Evolutionary conservation across 208 protist genomes (phyloP).

Genomic region (Trypanosoma avium): DNA sequence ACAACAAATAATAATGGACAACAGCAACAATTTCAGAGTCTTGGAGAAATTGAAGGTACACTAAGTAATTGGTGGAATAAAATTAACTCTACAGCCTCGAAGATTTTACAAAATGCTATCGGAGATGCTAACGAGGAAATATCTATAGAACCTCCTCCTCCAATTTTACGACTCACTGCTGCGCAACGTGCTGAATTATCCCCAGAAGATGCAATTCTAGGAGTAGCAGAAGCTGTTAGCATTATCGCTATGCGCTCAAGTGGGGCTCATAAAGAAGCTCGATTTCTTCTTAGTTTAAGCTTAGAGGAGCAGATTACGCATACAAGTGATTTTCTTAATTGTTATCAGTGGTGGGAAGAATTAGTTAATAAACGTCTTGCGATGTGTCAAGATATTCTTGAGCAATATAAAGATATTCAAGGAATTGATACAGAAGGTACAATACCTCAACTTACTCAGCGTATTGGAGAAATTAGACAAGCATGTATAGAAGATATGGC

Average conservation of each 20-base stretch:
- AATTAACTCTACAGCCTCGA: conserved; percentile 35
- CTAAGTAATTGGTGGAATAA: conserved; percentile 29
- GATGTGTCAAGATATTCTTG: conserved; percentile 37
- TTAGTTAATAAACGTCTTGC: conserved; percentile 44
- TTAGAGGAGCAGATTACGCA: conserved; percentile 70
- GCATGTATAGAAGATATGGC: conserved; percentile 41
- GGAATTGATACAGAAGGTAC: conserved; percentile 8
- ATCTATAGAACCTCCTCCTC: conserved; percentile 26
- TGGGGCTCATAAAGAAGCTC: conserved; percentile 39
- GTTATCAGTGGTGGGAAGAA: conserved; percentile 62
- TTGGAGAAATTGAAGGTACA: conserved; percentile 21
- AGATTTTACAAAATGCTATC: conserved; percentile 32
- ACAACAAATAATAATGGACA: too few species aligned
- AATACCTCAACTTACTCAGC: conserved; percentile 7
- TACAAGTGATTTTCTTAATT: conserved; percentile 50
- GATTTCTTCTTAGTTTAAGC: conserved; percentile 55
- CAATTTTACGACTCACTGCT: conserved; percentile 33
- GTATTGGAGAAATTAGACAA: conserved; percentile 32
- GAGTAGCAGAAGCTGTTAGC: conserved; percentile 41
- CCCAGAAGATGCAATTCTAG: conserved; percentile 32
- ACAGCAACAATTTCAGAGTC: not conserved
- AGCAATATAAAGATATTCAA: conserved; percentile 18
- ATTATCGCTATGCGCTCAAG: conserved; percentile 28
- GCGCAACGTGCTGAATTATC: conserved; percentile 29
- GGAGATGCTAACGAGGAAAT: conserved; percentile 12